These are phyloP conservation scores for Erythrophleum fordii DNA, from an alignment of 306 rosid species.

Conservation along the genomic window DNA sequence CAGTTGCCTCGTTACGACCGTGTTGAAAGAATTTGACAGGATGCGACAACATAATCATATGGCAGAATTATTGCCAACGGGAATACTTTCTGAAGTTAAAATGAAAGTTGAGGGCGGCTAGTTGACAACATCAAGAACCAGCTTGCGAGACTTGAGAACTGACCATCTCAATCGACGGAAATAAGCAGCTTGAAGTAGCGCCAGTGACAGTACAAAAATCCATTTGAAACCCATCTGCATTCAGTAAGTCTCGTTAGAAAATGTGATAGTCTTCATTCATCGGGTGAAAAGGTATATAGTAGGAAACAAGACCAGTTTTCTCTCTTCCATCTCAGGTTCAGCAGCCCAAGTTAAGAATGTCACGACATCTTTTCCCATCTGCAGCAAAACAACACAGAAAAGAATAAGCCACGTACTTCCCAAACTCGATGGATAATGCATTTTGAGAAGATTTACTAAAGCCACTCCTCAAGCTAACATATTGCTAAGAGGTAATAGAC, in stretches of 20 bases:
- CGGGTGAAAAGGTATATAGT: background rate
- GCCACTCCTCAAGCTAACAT: background rate
- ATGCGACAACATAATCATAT: constrained; percentile 46
- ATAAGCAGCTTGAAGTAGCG: constrained; percentile 92
- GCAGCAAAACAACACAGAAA: constrained; percentile 32
- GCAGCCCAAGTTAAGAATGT: constrained; percentile 95
- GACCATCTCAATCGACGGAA: constrained; percentile 96
- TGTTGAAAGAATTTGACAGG: constrained; percentile 48
- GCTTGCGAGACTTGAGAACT: constrained; percentile 92
- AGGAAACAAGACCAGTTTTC: constrained; percentile 77
- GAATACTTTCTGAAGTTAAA: constrained; percentile 46
- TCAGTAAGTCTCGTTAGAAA: background rate
- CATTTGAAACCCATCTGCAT: constrained; percentile 99
- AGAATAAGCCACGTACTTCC: constrained; percentile 10
- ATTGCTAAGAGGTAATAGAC: constrained; percentile 36
- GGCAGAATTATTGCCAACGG: constrained; percentile 63
- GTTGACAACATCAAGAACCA: constrained; percentile 95
- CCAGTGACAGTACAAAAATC: constrained; percentile 93
- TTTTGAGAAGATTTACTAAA: constrained; percentile 14
- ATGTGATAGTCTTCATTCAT: background rate
- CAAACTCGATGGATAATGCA: background rate
- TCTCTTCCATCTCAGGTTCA: constrained; percentile 99
- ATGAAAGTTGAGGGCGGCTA: constrained; percentile 49
- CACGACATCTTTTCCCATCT: constrained; percentile 99
- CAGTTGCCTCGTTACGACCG: constrained; percentile 57